These are phyloP conservation scores for Thyridium curvatum DNA, from an alignment of 2,329 filamentous ascomycete species.

Conservation along the genomic window DNA sequence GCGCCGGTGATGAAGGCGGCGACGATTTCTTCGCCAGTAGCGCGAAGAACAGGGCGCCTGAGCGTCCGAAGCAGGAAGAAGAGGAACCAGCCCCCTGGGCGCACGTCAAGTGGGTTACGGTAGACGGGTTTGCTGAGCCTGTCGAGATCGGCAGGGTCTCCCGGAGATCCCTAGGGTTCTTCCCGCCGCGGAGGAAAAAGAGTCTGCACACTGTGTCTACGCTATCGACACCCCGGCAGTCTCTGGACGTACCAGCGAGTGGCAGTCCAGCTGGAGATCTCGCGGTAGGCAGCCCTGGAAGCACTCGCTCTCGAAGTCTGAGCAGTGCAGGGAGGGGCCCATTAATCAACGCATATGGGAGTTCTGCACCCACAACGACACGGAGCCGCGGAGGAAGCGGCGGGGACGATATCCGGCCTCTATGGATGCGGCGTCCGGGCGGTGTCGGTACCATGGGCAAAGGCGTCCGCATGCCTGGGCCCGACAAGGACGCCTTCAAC, in stretches of 20 bases:
- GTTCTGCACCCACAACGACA: constrained; percentile 18
- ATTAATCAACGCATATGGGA: constrained; percentile 12
- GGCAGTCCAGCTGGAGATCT: constrained; percentile 15
- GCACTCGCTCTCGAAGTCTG: constrained; percentile 30
- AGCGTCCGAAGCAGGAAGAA: constrained; percentile 15
- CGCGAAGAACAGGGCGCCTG: constrained; percentile 2
- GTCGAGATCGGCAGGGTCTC: constrained; percentile 84
- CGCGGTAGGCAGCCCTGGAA: constrained; percentile 24
- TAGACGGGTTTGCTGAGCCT: constrained; percentile 62
- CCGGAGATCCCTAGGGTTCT: constrained; percentile 77
- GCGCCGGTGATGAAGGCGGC: constrained; percentile 15
- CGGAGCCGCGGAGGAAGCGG: constrained; percentile 31
- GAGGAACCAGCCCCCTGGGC: constrained; percentile 68
- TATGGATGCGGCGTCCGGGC: constrained; percentile 75
- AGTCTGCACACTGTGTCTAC: constrained; percentile 62
- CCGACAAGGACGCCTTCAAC: constrained; percentile 78
- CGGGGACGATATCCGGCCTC: constrained; percentile 33
- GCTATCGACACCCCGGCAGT: constrained; percentile 60
- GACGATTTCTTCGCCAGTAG: constrained; percentile 14
- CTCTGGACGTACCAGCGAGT: constrained; percentile 49
- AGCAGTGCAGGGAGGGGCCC: constrained; percentile 29
- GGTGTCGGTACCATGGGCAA: constrained; percentile 78
- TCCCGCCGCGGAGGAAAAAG: constrained; percentile 86
- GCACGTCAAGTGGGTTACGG: constrained; percentile 82
- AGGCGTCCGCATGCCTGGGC: constrained; percentile 68